Conservation (phyloP, 495 filamentous ascomycete species). For the Hyphodiscus hymeniophilus region DNA sequence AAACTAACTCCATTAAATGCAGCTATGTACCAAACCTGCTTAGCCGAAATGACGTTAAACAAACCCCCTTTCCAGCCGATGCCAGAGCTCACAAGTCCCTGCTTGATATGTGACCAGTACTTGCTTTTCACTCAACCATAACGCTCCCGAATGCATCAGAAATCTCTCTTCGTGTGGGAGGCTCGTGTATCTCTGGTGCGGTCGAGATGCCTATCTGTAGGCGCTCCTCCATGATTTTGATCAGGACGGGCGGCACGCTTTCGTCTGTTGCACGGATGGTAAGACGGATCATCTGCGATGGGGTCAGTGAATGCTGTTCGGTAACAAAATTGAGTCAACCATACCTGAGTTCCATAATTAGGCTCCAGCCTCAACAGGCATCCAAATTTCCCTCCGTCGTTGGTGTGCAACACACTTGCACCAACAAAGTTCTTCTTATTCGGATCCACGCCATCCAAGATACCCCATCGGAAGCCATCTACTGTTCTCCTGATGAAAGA, state of each 20-base stretch:
- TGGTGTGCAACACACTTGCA: slow-evolving; percentile 81
- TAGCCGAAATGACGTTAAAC: too few species aligned
- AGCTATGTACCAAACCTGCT: too few species aligned
- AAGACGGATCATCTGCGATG: slow-evolving; percentile 80
- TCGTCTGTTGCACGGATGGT: slow-evolving; percentile 95
- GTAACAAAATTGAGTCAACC: slow-evolving; percentile 10
- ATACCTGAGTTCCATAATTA: slow-evolving; percentile 82
- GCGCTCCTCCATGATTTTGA: slow-evolving; percentile 80
- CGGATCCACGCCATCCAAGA: slow-evolving; percentile 78
- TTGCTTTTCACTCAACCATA: slow-evolving; percentile 15
- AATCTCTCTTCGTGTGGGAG: slow-evolving; percentile 19
- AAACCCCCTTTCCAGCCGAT: too few species aligned
- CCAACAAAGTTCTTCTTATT: slow-evolving; percentile 91
- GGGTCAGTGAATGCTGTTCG: background rate
- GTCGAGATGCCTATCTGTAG: slow-evolving; percentile 46
- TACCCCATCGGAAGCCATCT: slow-evolving; percentile 79
- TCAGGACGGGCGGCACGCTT: slow-evolving; percentile 65
- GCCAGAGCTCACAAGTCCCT: too few species aligned
- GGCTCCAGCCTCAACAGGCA: slow-evolving; percentile 92
- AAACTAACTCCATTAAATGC: slow-evolving; percentile 3
- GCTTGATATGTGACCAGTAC: background rate
- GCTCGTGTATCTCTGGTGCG: slow-evolving; percentile 19
- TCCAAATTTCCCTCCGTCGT: slow-evolving; percentile 79
- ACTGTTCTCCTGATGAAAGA: slow-evolving; percentile 58
- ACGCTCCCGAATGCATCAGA: slow-evolving; percentile 22